Conservation (phyloP, 1,284 basidiomycete genomes). For the Heterobasidion parviporum region DNA sequence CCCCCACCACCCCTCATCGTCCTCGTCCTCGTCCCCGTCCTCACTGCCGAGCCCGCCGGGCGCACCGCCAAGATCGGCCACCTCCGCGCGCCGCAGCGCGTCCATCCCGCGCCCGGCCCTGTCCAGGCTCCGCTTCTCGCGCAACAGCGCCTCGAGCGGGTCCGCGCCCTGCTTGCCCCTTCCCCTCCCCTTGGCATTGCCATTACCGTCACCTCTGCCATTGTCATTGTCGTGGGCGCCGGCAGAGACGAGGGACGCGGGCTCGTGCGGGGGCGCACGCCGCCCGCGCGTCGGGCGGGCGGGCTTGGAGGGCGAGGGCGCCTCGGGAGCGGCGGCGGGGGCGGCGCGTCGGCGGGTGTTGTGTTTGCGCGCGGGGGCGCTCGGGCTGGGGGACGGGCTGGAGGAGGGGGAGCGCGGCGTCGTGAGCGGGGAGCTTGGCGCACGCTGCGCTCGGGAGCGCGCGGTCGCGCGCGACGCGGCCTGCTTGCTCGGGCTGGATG, state of each 20-base stretch:
- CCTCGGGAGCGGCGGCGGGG: neutral
- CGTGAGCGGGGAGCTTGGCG: neutral
- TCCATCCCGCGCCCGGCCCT: constrained; percentile 33
- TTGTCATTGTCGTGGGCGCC: neutral
- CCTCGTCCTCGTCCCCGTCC: constrained; percentile 22
- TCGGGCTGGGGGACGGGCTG: neutral
- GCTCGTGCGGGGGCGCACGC: neutral
- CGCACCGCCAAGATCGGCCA: constrained; percentile 12
- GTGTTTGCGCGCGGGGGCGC: neutral
- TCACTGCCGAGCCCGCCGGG: constrained; percentile 20
- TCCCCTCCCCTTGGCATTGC: neutral
- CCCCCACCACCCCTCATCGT: constrained; percentile 1
- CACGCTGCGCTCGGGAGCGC: neutral
- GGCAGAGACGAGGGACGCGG: neutral
- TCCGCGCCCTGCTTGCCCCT: constrained; percentile 2
- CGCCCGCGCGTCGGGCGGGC: neutral
- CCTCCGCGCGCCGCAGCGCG: constrained; percentile 38
- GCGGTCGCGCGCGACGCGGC: neutral
- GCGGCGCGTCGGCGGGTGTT: neutral
- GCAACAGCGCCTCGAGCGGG: constrained; percentile 28
- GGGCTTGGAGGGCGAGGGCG: neutral
- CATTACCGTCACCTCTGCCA: neutral
- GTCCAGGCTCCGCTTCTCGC: constrained; percentile 40
- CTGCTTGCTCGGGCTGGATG: neutral
- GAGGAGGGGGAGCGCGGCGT: neutral